Percentiles rank a stretch among this genome's conserved stretches.
These are phyloP conservation scores for Picea abies DNA, from an alignment of 83 land plant genomes.

Conservation along the genomic window DNA sequence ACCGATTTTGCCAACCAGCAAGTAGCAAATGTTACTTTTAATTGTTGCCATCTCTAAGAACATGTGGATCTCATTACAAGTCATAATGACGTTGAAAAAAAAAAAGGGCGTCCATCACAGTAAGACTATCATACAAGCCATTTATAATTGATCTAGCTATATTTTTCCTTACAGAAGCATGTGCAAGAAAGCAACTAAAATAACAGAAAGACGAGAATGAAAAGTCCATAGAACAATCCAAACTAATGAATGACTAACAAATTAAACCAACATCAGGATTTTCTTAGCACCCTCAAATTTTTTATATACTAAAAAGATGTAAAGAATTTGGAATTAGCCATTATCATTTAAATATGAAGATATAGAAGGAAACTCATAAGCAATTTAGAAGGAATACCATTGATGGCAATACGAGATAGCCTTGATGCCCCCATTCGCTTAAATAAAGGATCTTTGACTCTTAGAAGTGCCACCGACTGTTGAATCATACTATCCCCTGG, in stretches of 20 bases:
- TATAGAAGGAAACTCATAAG: not conserved
- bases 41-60: not conserved
- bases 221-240: not conserved
- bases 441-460: constrained; percentile 69
- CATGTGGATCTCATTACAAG: not conserved
- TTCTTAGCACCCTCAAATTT: not conserved
- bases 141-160: not conserved
- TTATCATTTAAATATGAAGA: not conserved
- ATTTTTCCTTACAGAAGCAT: not conserved
- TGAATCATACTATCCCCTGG: constrained; percentile 66
- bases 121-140: not conserved
- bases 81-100: too few relatives aligned
- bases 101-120: too few relatives aligned
- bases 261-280: not conserved
- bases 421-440: constrained; percentile 82
- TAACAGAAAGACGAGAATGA: not conserved
- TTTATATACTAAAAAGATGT: not conserved
- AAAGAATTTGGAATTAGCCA: not conserved
- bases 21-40: not conserved
- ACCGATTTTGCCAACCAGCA: not conserved
- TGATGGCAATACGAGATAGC: constrained; percentile 57
- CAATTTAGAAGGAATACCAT: constrained; percentile 39
- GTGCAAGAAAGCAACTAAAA: not conserved
- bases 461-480: constrained; percentile 64
- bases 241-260: not conserved